Conservation (phyloP, 352 stramenopile genomes). For the Pythium utonaiense region DNA sequence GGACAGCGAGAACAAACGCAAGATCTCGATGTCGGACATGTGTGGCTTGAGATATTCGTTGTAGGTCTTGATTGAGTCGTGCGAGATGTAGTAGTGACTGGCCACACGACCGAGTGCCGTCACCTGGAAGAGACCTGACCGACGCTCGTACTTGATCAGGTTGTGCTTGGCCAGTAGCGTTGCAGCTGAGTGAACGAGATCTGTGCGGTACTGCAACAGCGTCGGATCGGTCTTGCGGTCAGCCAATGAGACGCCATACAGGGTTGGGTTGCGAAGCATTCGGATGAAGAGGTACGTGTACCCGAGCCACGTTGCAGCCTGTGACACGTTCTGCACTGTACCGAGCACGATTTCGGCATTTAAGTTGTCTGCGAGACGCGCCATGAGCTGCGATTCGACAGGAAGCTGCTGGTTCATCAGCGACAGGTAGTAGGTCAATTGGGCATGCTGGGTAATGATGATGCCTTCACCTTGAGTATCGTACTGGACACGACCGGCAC, state of each 20-base stretch:
- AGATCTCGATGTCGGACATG: constrained; percentile 99
- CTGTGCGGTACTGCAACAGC: constrained; percentile 93
- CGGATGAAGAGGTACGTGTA: constrained; percentile 99
- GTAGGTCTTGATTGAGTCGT: constrained; percentile 98
- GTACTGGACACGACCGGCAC: constrained; percentile 98
- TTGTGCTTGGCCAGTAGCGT: constrained; percentile 96
- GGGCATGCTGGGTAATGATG: constrained; percentile 98
- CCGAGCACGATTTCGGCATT: constrained; percentile 99
- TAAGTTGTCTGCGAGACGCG: constrained; percentile 95
- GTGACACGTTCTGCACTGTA: constrained; percentile 91
- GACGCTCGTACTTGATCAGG: constrained; percentile 97
- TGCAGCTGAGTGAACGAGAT: constrained; percentile 96
- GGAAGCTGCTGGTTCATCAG: constrained; percentile 99
- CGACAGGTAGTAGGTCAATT: constrained; percentile 99
- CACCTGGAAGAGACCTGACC: constrained; percentile 93
- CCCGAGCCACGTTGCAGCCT: constrained; percentile 98
- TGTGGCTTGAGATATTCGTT: constrained; percentile 98
- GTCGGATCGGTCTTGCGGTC: constrained; percentile 90
- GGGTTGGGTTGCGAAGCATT: constrained; percentile 96
- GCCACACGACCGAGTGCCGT: constrained; percentile 97
- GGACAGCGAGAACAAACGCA: constrained; percentile 98
- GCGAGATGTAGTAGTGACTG: constrained; percentile 99
- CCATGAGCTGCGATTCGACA: constrained; percentile 98
- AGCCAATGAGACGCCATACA: constrained; percentile 94
- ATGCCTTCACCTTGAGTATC: constrained; percentile 98